Evolutionary conservation across 495 filamentous ascomycete genomes (phyloP).

Genomic region (Talaromyces borbonicus): DNA sequence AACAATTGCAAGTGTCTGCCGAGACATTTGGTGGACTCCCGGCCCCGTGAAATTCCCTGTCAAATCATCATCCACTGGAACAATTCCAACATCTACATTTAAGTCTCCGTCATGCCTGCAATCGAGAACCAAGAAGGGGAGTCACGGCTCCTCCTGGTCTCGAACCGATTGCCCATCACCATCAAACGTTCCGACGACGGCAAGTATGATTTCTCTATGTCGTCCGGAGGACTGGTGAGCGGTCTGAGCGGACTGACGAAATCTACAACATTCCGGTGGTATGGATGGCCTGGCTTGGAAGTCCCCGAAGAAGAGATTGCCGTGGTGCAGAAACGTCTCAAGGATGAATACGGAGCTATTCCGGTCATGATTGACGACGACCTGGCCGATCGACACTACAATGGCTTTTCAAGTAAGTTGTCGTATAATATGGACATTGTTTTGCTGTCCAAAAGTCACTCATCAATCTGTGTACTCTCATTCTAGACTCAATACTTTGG

Average conservation of each 20-base stretch:
- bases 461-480: neutral
- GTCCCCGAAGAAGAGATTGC: slow-evolving; percentile 50
- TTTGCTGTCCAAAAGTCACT: no score
- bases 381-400: slow-evolving; percentile 61
- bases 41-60: no score
- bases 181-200: slow-evolving; percentile 70
- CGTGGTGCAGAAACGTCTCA: slow-evolving; percentile 44
- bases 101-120: neutral
- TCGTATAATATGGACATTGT: neutral
- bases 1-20: no score
- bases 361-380: slow-evolving; percentile 61
- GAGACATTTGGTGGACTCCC: no score
- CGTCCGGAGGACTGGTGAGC: slow-evolving; percentile 82
- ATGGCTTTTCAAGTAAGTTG: slow-evolving; percentile 61
- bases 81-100: neutral
- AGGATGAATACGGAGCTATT: slow-evolving; percentile 52
- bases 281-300: slow-evolving; percentile 80
- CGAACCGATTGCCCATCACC: slow-evolving; percentile 79
- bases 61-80: no score
- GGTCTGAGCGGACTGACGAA: slow-evolving; percentile 74
- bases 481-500: slow-evolving; percentile 85
- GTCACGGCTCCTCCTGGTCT: slow-evolving; percentile 56
- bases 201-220: slow-evolving; percentile 70
- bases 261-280: slow-evolving; percentile 77
- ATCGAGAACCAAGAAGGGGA: slow-evolving; percentile 3